Evolutionary conservation across 768 basidiomycete genomes (phyloP).

Genomic region (Agaricus blazei): DNA sequence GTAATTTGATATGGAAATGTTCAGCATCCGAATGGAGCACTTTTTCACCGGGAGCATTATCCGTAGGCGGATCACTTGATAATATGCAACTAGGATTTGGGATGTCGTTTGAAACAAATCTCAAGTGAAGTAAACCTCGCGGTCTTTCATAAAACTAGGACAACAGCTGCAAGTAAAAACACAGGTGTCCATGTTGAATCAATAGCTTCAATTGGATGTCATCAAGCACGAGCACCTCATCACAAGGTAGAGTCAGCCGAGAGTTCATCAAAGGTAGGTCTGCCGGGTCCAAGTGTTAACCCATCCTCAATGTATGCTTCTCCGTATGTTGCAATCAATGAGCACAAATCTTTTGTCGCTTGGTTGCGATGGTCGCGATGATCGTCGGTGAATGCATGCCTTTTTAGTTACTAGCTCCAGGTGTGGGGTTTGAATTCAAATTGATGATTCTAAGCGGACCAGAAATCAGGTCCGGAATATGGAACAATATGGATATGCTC

Average conservation of each 20-base stretch:
- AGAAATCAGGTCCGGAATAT: not conserved
- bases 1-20: too few relatives aligned
- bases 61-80: too few relatives aligned
- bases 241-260: not conserved
- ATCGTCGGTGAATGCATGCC: too few relatives aligned
- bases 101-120: too few relatives aligned
- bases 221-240: not conserved
- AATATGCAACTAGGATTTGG: too few relatives aligned
- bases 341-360: too few relatives aligned
- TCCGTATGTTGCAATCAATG: not conserved
- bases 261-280: not conserved
- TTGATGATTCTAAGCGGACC: not conserved
- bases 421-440: not conserved
- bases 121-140: not conserved
- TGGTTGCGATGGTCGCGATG: too few relatives aligned
- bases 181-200: not conserved
- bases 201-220: not conserved
- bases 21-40: conserved; percentile 6
- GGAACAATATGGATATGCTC: not conserved
- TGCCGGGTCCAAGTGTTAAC: not conserved
- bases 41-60: not conserved
- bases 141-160: not conserved
- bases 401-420: too few relatives aligned
- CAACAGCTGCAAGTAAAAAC: not conserved
- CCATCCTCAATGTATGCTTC: not conserved